Percentiles rank a stretch among this genome's conserved stretches.
Evolutionary conservation across 73 alveolate species (phyloP).

Genomic region (Stentor roeselii): DNA sequence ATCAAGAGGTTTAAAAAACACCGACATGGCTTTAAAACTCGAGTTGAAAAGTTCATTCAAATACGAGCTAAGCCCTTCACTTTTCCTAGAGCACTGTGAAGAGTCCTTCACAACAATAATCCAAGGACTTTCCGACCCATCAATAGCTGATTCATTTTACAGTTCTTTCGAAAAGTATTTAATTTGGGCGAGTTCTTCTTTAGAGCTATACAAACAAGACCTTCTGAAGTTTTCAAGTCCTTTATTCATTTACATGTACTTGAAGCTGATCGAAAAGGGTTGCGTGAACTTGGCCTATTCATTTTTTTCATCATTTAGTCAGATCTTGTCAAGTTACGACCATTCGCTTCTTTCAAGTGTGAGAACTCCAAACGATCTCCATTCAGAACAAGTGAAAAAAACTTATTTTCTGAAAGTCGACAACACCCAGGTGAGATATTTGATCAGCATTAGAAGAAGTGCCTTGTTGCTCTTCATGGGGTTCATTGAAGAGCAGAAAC

Average conservation of each 20-base stretch:
- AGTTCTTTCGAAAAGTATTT: background rate
- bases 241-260: conserved; percentile 39
- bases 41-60: background rate
- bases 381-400: background rate
- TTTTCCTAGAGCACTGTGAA: background rate
- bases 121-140: background rate
- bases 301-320: conserved; percentile 30
- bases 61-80: background rate
- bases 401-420: background rate
- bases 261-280: conserved; percentile 34
- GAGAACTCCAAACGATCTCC: conserved; percentile 16
- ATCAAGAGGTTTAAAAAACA: background rate
- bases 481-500: conserved; percentile 13
- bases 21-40: conserved; percentile 16
- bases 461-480: background rate
- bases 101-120: background rate
- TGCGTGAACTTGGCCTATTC: conserved; percentile 24
- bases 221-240: conserved; percentile 45
- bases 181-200: background rate
- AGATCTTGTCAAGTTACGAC: conserved; percentile 22
- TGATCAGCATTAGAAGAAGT: background rate
- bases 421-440: background rate
- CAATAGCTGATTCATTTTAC: background rate
- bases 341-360: conserved; percentile 23
- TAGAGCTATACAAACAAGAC: conserved; percentile 47